phyloP scores from a whole-genome alignment of 75 land plant species.

The Isoetes taiwanensis region DNA sequence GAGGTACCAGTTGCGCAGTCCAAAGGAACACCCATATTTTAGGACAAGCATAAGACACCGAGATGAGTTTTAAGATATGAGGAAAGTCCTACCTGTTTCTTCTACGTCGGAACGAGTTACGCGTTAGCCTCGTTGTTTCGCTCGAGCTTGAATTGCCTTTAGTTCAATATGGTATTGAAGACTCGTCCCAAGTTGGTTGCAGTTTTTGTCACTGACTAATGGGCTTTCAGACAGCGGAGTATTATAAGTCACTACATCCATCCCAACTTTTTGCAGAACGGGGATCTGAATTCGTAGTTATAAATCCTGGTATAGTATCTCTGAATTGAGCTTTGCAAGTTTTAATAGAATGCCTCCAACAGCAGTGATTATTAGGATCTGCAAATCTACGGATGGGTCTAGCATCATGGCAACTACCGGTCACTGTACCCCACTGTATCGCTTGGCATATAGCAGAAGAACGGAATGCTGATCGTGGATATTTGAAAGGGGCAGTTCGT shows the following conservation, averaged over 20 bases:
- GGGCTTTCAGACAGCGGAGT: conserved; percentile 34
- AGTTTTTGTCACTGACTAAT: too few relatives aligned
- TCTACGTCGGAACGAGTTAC: too few relatives aligned
- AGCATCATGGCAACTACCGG: conserved; percentile 55
- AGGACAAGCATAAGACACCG: too few relatives aligned
- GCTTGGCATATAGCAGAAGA: conserved; percentile 25
- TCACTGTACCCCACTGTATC: conserved; percentile 75
- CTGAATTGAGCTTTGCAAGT: not conserved
- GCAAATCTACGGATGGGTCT: conserved; percentile 71
- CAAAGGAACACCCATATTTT: too few relatives aligned
- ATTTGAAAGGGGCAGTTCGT: conserved; percentile 22
- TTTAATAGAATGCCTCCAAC: not conserved
- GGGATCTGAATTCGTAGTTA: conserved; percentile 80
- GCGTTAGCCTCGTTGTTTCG: too few relatives aligned
- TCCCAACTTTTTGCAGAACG: conserved; percentile 76
- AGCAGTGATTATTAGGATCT: conserved; percentile 40
- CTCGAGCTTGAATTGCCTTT: too few relatives aligned
- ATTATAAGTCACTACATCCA: conserved; percentile 70
- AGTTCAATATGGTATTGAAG: too few relatives aligned
- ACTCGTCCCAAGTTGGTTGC: too few relatives aligned
- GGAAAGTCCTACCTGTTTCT: too few relatives aligned
- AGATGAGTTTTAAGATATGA: too few relatives aligned
- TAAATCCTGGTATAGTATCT: conserved; percentile 60
- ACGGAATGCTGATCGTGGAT: conserved; percentile 9
- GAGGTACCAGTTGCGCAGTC: too few relatives aligned